Conservation (phyloP, 345 rosid genomes). For the Noccaea bulbosa region DNA sequence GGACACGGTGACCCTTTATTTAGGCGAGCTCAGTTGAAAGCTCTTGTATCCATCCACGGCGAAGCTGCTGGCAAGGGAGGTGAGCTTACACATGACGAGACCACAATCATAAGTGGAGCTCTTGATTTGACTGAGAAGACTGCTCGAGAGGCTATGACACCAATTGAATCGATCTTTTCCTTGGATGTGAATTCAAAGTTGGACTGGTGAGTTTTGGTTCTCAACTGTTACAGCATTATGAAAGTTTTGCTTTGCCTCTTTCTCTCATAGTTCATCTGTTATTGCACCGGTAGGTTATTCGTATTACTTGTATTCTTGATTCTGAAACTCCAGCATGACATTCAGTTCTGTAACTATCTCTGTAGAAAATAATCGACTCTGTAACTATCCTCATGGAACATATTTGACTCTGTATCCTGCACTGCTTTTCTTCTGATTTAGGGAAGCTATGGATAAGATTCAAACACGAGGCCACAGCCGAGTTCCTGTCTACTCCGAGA, state of each 20-base stretch:
- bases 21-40: conserved; percentile 96
- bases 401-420: not conserved
- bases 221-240: not conserved
- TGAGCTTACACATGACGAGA: conserved; percentile 97
- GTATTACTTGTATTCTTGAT: not conserved
- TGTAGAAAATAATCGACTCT: not conserved
- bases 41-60: conserved; percentile 89
- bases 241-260: not conserved
- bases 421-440: conserved; percentile 24
- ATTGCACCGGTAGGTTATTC: no score
- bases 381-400: not conserved
- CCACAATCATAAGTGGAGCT: conserved; percentile 95
- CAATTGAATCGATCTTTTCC: conserved; percentile 96
- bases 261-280: not conserved
- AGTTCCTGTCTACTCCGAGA: conserved; percentile 93
- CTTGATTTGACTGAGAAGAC: conserved; percentile 98
- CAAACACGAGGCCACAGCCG: conserved; percentile 97
- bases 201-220: conserved; percentile 71
- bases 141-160: conserved; percentile 99
- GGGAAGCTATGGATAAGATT: conserved; percentile 99
- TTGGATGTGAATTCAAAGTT: conserved; percentile 94
- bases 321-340: not conserved
- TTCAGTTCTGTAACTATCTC: not conserved
- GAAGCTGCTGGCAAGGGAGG: conserved; percentile 99
- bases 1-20: conserved; percentile 91